Evolutionary conservation across 306 rosid genomes (phyloP).

Genomic region (Cucumis hystrix): DNA sequence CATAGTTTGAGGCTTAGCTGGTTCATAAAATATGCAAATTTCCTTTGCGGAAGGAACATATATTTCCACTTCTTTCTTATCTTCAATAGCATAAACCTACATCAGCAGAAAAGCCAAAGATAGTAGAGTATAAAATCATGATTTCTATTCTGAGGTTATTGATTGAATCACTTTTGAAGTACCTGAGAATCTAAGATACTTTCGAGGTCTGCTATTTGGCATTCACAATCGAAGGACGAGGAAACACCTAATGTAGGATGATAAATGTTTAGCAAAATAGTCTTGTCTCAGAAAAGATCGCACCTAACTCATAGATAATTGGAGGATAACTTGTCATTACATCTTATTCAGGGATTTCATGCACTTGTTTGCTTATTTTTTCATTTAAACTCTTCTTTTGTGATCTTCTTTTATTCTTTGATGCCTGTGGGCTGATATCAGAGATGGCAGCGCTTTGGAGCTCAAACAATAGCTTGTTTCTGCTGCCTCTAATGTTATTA

Average conservation of each 20-base stretch:
- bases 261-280: neutral
- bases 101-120: constrained; percentile 9
- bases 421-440: neutral
- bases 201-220: constrained; percentile 74
- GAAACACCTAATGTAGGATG: constrained; percentile 45
- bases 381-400: neutral
- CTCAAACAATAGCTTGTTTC: constrained; percentile 21
- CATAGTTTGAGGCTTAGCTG: constrained; percentile 20
- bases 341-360: neutral
- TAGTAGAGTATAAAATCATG: neutral
- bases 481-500: constrained; percentile 59
- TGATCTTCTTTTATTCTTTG: neutral
- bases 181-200: constrained; percentile 65
- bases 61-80: constrained; percentile 48
- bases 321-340: neutral
- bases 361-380: neutral
- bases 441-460: constrained; percentile 51
- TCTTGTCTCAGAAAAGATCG: neutral
- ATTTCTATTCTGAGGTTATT: constrained; percentile 3
- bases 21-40: constrained; percentile 46
- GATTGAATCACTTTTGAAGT: constrained; percentile 1
- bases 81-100: constrained; percentile 56
- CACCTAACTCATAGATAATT: neutral
- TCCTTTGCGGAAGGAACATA: constrained; percentile 55
- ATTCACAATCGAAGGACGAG: constrained; percentile 47